A percentile compares a stretch with the other conserved stretches of the same genome.
These are phyloP conservation scores for Adansonia madagascariensis DNA, from an alignment of 441 rosid genomes.

Conservation along the genomic window DNA sequence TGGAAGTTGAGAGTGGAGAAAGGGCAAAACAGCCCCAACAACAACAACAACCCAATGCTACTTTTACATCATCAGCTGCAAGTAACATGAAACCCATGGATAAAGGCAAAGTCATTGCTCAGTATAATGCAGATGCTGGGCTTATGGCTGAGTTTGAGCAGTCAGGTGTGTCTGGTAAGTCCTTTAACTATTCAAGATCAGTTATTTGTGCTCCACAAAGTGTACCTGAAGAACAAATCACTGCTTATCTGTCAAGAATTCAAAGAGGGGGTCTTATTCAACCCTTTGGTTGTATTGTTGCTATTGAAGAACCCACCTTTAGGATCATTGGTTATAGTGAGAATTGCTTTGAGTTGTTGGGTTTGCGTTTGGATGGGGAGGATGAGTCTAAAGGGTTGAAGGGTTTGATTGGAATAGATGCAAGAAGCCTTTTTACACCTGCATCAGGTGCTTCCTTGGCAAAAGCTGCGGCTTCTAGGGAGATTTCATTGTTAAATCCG, in stretches of 20 bases:
- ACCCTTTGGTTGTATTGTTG: slow-evolving; percentile 77
- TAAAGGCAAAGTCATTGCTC: slow-evolving; percentile 51
- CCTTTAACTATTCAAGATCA: slow-evolving; percentile 72
- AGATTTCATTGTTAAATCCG: slow-evolving; percentile 69
- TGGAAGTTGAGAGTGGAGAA: slow-evolving; percentile 27
- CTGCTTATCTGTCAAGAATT: slow-evolving; percentile 61
- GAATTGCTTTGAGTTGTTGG: slow-evolving; percentile 60
- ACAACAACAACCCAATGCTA: slow-evolving; percentile 13
- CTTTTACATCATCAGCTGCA: slow-evolving; percentile 47
- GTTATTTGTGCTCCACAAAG: slow-evolving; percentile 50
- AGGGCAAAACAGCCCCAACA: slow-evolving; percentile 18
- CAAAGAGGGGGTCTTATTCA: slow-evolving; percentile 82
- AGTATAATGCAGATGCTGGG: slow-evolving; percentile 73
- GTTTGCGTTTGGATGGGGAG: slow-evolving; percentile 35
- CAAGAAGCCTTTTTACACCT: slow-evolving; percentile 61
- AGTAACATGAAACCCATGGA: slow-evolving; percentile 53
- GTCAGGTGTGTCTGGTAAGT: slow-evolving; percentile 62
- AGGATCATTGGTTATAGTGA: slow-evolving; percentile 63
- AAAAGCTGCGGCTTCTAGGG: slow-evolving; percentile 61
- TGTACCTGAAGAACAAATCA: slow-evolving; percentile 66
- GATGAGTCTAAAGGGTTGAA: slow-evolving; percentile 29
- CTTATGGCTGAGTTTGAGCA: slow-evolving; percentile 73
- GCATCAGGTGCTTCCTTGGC: slow-evolving; percentile 57
- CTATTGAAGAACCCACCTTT: slow-evolving; percentile 62
- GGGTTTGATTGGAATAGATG: slow-evolving; percentile 70